Evolutionary conservation across 2,329 filamentous ascomycete species (phyloP), one percentile per base, ranked within the genome.

Genomic region (Pestalotiopsis sp.): DNA sequence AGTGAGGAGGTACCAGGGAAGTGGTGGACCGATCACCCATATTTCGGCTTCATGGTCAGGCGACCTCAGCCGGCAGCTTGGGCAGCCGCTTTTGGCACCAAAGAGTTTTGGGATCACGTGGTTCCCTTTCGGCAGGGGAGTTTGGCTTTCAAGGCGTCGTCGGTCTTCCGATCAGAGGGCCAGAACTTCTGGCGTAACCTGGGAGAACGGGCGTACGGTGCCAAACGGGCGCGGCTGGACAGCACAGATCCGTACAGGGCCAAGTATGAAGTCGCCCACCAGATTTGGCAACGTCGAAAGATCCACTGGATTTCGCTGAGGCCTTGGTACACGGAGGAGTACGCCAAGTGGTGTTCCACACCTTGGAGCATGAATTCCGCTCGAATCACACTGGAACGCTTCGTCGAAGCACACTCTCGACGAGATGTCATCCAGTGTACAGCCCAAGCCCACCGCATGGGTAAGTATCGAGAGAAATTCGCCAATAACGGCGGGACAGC

Each of bases 311-410:
- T 67, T 5, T 1, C 20, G 11, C 23, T 49, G 7, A 63, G 68
- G 7, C 68, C 62, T 5, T 69, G 68, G 68, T 68, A 64, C 45
- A 5, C 41, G 25, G 62, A 38, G 7, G 57, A 69, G 58, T 69
- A 68, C 25, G 1, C 2, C 13, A 45, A 36, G 20, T 69, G 68
- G 68, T 55, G 41, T 3, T 17, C 62, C 4, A 68, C 60, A 14
- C 68, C 68, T 2, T 69, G 68, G 68, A 69, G 68, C 45, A 57
- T 49, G 31, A 23, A 27, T n/a, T 1, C 20, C 3, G 66, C 62
- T 14, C 58, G 68, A 52, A n/a, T 23, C 20, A 41, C 25, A 17
- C 58, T 69, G 41, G 31, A 41, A 14, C n/a, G 36, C 23, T 69
- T 69, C 49, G 25, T 36, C 41, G 62, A 68, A 9, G 68, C 68